Base-by-base conservation (phyloP, 2,329 filamentous ascomycete species). In the Fusarium tricinctum region DNA sequence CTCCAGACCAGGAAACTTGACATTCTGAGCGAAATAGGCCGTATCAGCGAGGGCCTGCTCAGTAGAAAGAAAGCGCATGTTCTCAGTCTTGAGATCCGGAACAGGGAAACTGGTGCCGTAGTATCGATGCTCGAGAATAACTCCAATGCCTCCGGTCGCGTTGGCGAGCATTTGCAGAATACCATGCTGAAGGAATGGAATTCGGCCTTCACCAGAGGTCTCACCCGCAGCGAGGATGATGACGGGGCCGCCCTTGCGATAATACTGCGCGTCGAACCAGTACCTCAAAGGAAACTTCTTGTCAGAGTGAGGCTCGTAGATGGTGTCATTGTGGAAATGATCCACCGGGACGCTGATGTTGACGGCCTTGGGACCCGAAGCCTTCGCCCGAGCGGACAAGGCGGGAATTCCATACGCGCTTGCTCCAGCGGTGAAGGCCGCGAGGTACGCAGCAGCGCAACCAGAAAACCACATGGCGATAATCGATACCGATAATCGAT, bases 81-180 rank as follows among this genome's bases (percentile, higher is more conserved):
- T 94, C 75, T 91, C 81, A 0, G 88, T 90, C 70, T 79, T 83
- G 42, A 95, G 82, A 73, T 94, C 85, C 1, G 83, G 77, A 0
- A 87, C 86, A 0, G 93, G 92, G 55, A 90, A 89, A 75, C 91
- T 94, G 14, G 84, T 84, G 57, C 93, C 93, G 75, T 97, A 97
- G 82, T 97, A 97, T 30, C 93, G 88, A 75, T 97, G 93, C 80
- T 97, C 93, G 4, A 97, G 85, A 46, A 97, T 86, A 4, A 97
- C 91, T 5, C 90, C 92, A 26, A 97, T 80, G 2, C 93, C 93
- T 58, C 89, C 82, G 0, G 91, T 92, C 1, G 90, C 91, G 70
- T 90, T 81, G 5, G 90, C 86, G 19, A 97, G 83, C 68, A 92
- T 85, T 35, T 89, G 84, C 1, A 93, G 83, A 52, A 97, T 91